Conservation (phyloP, 805 yeast genomes). For the Kodamaea hsintzibuensis region DNA sequence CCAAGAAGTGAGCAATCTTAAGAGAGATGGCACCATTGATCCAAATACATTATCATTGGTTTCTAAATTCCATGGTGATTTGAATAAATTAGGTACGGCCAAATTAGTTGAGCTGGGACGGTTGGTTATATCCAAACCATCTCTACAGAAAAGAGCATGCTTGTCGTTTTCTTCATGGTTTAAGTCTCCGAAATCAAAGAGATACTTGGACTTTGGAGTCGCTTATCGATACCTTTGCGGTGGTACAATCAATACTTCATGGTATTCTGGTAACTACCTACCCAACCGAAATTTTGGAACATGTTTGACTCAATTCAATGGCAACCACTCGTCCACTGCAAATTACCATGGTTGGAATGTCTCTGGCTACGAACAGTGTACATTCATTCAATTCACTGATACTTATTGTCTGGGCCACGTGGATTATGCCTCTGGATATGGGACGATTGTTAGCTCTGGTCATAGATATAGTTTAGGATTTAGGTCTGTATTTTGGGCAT, state of each 20-base stretch:
- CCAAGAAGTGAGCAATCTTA: too few relatives aligned
- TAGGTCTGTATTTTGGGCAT: background rate
- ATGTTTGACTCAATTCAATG: background rate
- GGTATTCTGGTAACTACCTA: background rate
- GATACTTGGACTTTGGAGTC: background rate
- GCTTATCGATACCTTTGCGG: background rate
- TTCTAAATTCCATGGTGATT: background rate
- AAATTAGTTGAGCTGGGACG: background rate
- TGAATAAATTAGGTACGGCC: background rate
- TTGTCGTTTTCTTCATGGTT: background rate
- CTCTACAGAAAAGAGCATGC: background rate
- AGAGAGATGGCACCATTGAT: background rate
- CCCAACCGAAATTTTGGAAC: background rate
- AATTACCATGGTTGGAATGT: background rate
- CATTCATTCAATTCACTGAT: background rate
- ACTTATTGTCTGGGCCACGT: background rate
- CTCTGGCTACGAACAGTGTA: background rate
- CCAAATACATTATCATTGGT: background rate
- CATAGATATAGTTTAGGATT: background rate
- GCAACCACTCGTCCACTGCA: background rate
- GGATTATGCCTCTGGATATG: background rate
- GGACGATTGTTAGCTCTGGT: background rate
- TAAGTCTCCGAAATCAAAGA: background rate
- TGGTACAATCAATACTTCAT: background rate
- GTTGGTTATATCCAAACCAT: background rate